Evolutionary conservation across 2,329 filamentous ascomycete species (phyloP).

Genomic region (Bipolaris sorokiniana): DNA sequence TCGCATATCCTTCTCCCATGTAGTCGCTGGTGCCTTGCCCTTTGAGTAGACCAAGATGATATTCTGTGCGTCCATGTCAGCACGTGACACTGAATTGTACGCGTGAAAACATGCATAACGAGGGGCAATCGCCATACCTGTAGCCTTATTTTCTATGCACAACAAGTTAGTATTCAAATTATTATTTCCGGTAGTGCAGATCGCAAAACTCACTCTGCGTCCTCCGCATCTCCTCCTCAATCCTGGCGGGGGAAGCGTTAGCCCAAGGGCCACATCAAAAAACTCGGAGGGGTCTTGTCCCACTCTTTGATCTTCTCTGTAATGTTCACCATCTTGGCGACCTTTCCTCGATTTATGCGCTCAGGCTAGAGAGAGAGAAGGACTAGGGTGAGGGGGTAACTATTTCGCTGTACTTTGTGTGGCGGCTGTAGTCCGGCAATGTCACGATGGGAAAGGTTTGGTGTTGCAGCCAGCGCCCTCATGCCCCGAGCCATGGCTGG

Average conservation of each 20-base stretch:
- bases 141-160: slow-evolving; percentile 91
- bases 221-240: slow-evolving; percentile 99
- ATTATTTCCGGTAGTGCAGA: neutral
- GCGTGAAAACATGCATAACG: neutral
- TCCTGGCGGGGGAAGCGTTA: slow-evolving; percentile 64
- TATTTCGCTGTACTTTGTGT: slow-evolving; percentile 7
- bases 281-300: slow-evolving; percentile 43
- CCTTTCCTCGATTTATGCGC: slow-evolving; percentile 1
- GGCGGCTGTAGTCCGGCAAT: slow-evolving; percentile 22
- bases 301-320: slow-evolving; percentile 99
- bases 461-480: slow-evolving; percentile 36
- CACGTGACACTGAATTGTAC: slow-evolving; percentile 32
- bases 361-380: slow-evolving; percentile 3
- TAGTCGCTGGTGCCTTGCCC: slow-evolving; percentile 62
- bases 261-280: slow-evolving; percentile 35
- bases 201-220: slow-evolving; percentile 78
- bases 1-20: too few relatives aligned
- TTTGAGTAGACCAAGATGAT: slow-evolving; percentile 96
- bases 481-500: slow-evolving; percentile 12
- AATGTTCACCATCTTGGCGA: slow-evolving; percentile 88
- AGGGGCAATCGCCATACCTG: slow-evolving; percentile 67
- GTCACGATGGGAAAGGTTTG: slow-evolving; percentile 45
- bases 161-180: slow-evolving; percentile 40
- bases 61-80: slow-evolving; percentile 68
- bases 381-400: slow-evolving; percentile 10